Percentiles rank a stretch among this genome's conserved stretches.
These are phyloP conservation scores for Gigaspora rosea DNA, from an alignment of 192 early-diverging fungal species.

Conservation along the genomic window DNA sequence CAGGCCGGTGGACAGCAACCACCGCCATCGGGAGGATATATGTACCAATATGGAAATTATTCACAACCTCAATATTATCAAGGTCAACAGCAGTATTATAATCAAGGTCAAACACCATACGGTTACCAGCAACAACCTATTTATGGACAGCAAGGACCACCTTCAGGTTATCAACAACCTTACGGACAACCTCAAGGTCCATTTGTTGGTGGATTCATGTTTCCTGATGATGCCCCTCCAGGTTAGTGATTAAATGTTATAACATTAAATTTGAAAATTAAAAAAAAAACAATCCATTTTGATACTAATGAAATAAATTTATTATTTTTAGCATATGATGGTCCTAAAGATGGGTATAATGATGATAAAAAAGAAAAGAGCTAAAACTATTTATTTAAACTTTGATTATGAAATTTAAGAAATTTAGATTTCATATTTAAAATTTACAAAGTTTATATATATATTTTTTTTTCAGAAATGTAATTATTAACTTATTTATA, in stretches of 20 bases:
- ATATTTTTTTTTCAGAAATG: too few relatives aligned
- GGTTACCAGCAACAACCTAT: slow-evolving; percentile 13
- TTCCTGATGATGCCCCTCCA: slow-evolving; percentile 29
- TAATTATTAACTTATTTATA: too few relatives aligned
- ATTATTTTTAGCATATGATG: slow-evolving; percentile 17
- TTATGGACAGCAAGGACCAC: background rate
- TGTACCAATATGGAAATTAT: background rate
- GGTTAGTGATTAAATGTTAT: background rate
- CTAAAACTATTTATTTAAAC: background rate
- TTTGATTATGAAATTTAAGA: background rate
- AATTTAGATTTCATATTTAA: slow-evolving; percentile 2
- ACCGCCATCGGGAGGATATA: background rate
- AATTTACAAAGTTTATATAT: too few relatives aligned
- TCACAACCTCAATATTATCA: slow-evolving; percentile 5
- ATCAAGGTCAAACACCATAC: background rate
- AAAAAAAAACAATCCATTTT: background rate
- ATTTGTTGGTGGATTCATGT: slow-evolving; percentile 30
- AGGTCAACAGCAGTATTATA: background rate
- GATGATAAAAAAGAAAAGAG: slow-evolving; percentile 11
- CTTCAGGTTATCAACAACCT: background rate
- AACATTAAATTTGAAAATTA: background rate
- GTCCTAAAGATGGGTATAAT: slow-evolving; percentile 1
- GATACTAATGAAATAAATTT: background rate
- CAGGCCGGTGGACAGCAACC: background rate
- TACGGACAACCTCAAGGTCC: background rate